A percentile compares a stretch with the other conserved stretches of the same genome.
These are phyloP conservation scores for Trypanosomatidae sp. DNA, from an alignment of 208 protist species.

Conservation along the genomic window DNA sequence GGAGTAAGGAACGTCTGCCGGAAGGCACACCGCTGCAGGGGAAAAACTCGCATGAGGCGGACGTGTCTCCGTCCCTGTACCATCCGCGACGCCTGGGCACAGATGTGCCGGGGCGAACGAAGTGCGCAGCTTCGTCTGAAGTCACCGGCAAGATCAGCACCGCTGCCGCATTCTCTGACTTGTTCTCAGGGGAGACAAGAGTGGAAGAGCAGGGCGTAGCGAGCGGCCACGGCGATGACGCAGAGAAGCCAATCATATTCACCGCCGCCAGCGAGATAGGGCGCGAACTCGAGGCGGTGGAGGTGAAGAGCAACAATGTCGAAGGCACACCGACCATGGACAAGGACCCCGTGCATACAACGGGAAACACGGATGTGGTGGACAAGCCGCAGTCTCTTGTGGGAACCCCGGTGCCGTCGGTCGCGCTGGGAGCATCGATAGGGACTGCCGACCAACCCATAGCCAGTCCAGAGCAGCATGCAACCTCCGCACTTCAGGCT, in stretches of 20 bases:
- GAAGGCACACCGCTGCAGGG: conserved; percentile 13
- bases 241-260: conserved; percentile 21
- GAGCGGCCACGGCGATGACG: neutral
- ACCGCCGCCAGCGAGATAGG: conserved; percentile 28
- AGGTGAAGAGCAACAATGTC: neutral
- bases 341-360: conserved; percentile 4
- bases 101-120: conserved; percentile 13
- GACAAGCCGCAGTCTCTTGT: conserved; percentile 6
- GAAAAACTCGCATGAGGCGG: conserved; percentile 4
- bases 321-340: conserved; percentile 4
- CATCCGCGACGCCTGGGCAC: conserved; percentile 6
- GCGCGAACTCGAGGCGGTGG: conserved; percentile 1
- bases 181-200: conserved; percentile 7
- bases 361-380: conserved; percentile 15
- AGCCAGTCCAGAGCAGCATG: conserved; percentile 4
- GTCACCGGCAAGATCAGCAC: conserved; percentile 1
- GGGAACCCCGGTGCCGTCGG: neutral
- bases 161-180: conserved; percentile 6
- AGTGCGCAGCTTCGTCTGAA: conserved; percentile 3
- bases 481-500: conserved; percentile 10
- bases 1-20: neutral
- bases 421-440: conserved; percentile 1
- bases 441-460: neutral
- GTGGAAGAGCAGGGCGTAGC: conserved; percentile 2
- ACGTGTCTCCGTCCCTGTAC: conserved; percentile 14